phyloP scores from a whole-genome alignment of 306 rosid genomes.

The Trifolium subterraneum region DNA sequence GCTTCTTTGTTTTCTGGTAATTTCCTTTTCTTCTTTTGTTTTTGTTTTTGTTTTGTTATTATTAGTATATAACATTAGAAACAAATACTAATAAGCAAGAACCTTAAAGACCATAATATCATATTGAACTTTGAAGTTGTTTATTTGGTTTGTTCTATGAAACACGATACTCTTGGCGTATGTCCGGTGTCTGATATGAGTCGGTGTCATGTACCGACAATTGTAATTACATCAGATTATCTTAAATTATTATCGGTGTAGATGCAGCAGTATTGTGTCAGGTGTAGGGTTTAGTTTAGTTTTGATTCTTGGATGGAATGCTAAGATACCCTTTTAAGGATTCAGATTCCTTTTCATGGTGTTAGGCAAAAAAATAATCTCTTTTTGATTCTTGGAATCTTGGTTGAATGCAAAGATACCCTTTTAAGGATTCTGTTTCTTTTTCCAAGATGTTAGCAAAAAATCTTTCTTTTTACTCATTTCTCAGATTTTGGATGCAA shows the following conservation, averaged over 20 bases:
- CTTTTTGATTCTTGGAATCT: background rate
- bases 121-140: background rate
- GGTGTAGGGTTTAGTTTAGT: background rate
- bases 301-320: constrained; percentile 22
- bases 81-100: too few relatives aligned
- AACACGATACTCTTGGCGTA: too few relatives aligned
- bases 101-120: background rate
- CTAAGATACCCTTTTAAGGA: constrained; percentile 34
- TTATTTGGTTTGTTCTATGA: background rate
- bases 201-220: too few relatives aligned
- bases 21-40: background rate
- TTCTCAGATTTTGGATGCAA: constrained; percentile 37
- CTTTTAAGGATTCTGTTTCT: constrained; percentile 41
- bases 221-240: too few relatives aligned
- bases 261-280: too few relatives aligned
- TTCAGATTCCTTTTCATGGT: constrained; percentile 31
- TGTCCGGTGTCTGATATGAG: too few relatives aligned
- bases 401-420: constrained; percentile 34
- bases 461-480: background rate
- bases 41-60: background rate
- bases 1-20: constrained; percentile 56
- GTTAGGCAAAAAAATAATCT: background rate
- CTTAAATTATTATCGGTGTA: too few relatives aligned
- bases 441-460: constrained; percentile 17
- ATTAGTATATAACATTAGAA: background rate